Conservation (phyloP, 2,329 filamentous ascomycete species). For the Talaromyces sp. region DNA sequence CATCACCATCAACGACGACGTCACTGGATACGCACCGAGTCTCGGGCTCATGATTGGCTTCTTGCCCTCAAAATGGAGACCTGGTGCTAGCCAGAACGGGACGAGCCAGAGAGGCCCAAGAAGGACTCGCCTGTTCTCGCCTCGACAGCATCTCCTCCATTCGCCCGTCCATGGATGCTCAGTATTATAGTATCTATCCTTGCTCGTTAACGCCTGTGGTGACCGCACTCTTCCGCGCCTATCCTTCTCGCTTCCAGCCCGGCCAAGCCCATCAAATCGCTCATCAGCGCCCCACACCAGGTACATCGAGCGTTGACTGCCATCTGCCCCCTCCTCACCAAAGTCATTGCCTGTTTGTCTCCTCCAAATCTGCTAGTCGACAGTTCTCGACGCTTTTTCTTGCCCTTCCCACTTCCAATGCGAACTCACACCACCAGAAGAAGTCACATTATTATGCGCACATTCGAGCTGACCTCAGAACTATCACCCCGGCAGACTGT, state of each 20-base stretch:
- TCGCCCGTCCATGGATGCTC: neutral
- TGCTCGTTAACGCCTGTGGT: neutral
- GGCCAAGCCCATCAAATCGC: neutral
- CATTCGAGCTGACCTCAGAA: neutral
- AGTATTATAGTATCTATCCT: neutral
- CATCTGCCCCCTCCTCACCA: neutral
- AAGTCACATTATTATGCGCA: neutral
- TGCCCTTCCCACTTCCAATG: neutral
- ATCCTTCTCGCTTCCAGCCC: neutral
- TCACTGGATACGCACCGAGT: neutral
- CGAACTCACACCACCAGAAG: neutral
- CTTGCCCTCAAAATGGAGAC: too few species aligned
- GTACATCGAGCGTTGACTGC: neutral
- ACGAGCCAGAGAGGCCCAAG: neutral
- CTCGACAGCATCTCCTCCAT: neutral
- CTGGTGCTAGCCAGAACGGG: neutral
- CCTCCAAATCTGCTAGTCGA: neutral
- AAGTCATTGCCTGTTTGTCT: neutral
- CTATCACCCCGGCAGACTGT: neutral
- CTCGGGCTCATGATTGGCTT: neutral
- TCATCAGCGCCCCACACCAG: neutral
- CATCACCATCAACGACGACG: neutral
- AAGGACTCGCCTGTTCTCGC: neutral
- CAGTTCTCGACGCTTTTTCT: neutral
- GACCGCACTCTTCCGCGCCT: neutral